Conservation (phyloP, 148 eudicot species). For the Rhododendron vialii region DNA sequence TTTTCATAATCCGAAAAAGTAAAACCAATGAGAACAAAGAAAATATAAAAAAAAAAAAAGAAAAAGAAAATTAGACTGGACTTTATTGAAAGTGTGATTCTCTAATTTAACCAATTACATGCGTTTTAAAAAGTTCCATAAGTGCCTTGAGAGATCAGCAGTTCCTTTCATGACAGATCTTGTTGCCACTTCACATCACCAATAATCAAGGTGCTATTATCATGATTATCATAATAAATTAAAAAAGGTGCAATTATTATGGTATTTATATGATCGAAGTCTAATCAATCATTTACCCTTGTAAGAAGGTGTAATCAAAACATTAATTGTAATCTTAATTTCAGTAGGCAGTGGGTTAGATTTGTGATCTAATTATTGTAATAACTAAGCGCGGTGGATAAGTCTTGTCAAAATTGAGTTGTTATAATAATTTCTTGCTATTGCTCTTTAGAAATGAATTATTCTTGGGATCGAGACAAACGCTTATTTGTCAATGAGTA, state of each 20-base stretch:
- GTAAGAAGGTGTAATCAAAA: background rate
- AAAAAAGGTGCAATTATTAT: background rate
- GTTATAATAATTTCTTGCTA: background rate
- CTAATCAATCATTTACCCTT: background rate
- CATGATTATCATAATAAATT: background rate
- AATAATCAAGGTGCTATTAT: background rate
- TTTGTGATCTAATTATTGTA: background rate
- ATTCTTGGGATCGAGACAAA: background rate
- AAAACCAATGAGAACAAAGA: no score
- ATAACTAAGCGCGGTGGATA: background rate
- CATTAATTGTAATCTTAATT: background rate
- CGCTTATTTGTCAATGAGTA: background rate
- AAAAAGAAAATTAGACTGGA: no score
- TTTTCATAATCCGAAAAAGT: no score
- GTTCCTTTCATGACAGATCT: background rate
- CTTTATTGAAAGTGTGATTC: no score
- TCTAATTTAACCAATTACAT: no score
- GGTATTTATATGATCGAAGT: background rate
- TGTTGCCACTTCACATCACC: background rate
- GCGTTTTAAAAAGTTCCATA: no score
- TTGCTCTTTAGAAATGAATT: no score
- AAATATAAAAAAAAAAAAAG: no score
- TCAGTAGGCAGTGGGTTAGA: background rate
- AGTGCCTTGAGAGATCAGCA: background rate
- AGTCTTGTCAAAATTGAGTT: background rate